A percentile compares a stretch with the other conserved stretches of the same genome.
These are phyloP conservation scores for Falciphora oryzae DNA, from an alignment of 2,329 filamentous ascomycete species.

Conservation along the genomic window DNA sequence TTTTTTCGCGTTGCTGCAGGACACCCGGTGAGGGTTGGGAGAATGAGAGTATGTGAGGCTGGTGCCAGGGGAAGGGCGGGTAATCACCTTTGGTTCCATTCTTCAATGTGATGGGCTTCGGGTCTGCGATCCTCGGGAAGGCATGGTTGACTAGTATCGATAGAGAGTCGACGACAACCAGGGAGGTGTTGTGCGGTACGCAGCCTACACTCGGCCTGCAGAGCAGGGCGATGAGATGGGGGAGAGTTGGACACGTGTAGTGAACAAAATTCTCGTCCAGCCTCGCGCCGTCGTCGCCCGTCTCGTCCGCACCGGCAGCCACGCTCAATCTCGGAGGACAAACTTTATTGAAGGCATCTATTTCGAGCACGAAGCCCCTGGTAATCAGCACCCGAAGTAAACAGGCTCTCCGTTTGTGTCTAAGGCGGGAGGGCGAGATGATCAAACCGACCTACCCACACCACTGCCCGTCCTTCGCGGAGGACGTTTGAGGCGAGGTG, in stretches of 20 bases:
- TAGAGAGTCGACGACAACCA: conserved; percentile 74
- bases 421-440: conserved; percentile 8
- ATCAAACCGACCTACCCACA: conserved; percentile 67
- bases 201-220: conserved; percentile 59
- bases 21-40: not conserved
- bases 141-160: conserved; percentile 72
- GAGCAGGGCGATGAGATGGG: conserved; percentile 70
- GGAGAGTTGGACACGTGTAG: conserved; percentile 53
- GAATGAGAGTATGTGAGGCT: not conserved
- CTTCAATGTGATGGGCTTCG: conserved; percentile 27
- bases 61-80: not conserved
- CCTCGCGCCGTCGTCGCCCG: conserved; percentile 14
- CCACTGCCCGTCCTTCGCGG: conserved; percentile 53
- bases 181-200: conserved; percentile 54
- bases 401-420: not conserved
- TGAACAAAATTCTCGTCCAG: conserved; percentile 35
- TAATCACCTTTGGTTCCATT: conserved; percentile 33
- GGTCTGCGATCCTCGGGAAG: conserved; percentile 55
- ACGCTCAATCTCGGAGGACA: conserved; percentile 14
- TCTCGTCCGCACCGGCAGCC: conserved; percentile 4
- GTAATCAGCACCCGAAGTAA: not conserved
- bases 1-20: not conserved
- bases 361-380: not conserved
- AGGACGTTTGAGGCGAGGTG: conserved; percentile 63
- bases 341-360: conserved; percentile 41